Evolutionary conservation across 441 rosid species (phyloP), one percentile per base, ranked within the genome.

Genomic region (Arabidopsis lyrata): DNA sequence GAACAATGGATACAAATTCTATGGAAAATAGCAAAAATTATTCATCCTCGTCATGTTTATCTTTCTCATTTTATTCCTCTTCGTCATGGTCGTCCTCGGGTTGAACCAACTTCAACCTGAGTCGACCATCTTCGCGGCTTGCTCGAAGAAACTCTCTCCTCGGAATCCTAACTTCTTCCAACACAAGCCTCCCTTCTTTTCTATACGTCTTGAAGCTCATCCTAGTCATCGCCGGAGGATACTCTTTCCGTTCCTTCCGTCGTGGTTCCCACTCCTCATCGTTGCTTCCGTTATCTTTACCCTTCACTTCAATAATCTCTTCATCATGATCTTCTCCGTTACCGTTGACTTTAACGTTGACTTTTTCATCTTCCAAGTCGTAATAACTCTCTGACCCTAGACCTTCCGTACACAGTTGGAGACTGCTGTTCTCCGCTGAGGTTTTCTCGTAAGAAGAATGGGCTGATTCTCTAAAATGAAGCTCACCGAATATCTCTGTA

Each of bases 401-500:
- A 41, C 99, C 96, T 75, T 95, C 98, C 0, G 98, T 92, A 82
- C 99, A 95, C 3, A 92, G 83, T 56, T 92, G 97, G 68, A 95
- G 68, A 62, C 57, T 76, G 36, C 62, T 79, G 67, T 60, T 61
- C 14, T 77, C 78, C 13, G 16, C 50, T 50, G 66, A 32, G 72
- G 24, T 29, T 48, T 41, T 55, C 3, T 55, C 38, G 45, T 31
- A 15, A 24, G 72, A 77, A 60, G 72, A 42, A 60, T 36, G 81
- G 15, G 85, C 41, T 50, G 48, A 64, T 52, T 83, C 96, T 54
- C 81, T 76, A 87, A 88, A 92, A 81, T 83, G 90, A 61, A 90
- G 93, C 70, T 92, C 95, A 1, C 95, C 89, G 57, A 92, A 90
- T 44, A 90, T 78, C 69, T 92, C 99, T 13, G 90, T 82, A 59